A percentile compares a stretch with the other conserved stretches of the same genome.
phyloP scores from a whole-genome alignment of 2,329 filamentous ascomycete genomes.

The Fusarium nanum region DNA sequence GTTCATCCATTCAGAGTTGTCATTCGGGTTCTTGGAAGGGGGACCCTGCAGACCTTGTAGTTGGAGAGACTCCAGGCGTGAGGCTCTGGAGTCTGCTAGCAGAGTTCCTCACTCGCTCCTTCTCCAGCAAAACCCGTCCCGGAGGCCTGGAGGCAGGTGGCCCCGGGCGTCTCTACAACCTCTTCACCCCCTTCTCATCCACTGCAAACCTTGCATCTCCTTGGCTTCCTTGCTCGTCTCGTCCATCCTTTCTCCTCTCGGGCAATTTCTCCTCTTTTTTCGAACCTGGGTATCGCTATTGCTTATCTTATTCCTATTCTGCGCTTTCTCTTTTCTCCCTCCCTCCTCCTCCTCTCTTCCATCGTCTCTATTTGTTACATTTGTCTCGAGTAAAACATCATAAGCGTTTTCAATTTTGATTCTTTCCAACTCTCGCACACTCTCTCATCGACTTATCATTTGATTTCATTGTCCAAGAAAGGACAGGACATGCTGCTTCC shows the following conservation, averaged over 20 bases:
- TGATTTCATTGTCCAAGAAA: slow-evolving; percentile 31
- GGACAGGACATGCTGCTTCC: slow-evolving; percentile 47
- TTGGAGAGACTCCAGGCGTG: slow-evolving; percentile 35
- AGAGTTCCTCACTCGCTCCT: neutral
- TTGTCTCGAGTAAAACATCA: slow-evolving; percentile 17
- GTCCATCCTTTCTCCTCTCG: slow-evolving; percentile 38
- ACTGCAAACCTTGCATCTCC: slow-evolving; percentile 33
- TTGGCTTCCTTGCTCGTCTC: slow-evolving; percentile 29
- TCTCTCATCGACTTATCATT: slow-evolving; percentile 23
- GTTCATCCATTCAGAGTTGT: slow-evolving; percentile 17
- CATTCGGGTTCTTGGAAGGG: neutral
- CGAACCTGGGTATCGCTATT: slow-evolving; percentile 20
- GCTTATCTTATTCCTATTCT: slow-evolving; percentile 33
- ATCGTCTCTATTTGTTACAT: slow-evolving; percentile 35
- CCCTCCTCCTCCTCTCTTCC: slow-evolving; percentile 20
- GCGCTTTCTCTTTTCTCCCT: slow-evolving; percentile 19
- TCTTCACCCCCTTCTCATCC: slow-evolving; percentile 26
- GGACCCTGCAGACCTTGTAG: slow-evolving; percentile 5
- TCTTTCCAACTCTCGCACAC: slow-evolving; percentile 22
- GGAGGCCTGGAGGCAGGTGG: neutral
- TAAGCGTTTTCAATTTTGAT: slow-evolving; percentile 36
- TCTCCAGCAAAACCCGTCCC: neutral
- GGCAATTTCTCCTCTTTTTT: slow-evolving; percentile 36
- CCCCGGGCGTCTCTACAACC: slow-evolving; percentile 29
- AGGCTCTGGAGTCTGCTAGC: neutral